These are phyloP conservation scores for Annona cherimola DNA, from an alignment of 164 flowering plant genomes.

Conservation along the genomic window DNA sequence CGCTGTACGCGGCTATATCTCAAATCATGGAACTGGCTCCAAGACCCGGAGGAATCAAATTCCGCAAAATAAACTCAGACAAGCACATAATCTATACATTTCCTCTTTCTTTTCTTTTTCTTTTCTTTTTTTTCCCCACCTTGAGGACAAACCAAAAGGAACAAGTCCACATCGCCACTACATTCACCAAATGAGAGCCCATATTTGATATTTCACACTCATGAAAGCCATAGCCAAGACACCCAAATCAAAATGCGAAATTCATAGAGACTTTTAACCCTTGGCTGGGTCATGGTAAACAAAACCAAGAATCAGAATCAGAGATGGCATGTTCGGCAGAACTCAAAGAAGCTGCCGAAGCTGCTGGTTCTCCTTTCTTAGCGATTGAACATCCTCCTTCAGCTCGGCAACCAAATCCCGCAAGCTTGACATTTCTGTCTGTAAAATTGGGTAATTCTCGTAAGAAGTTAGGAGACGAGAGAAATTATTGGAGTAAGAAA, in stretches of 20 bases:
- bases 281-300: not conserved
- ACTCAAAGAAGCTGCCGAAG: constrained; percentile 58
- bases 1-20: no score
- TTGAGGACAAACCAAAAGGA: not conserved
- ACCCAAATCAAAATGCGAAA: not conserved
- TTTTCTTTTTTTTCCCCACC: no score
- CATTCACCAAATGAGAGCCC: not conserved
- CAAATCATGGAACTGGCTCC: not conserved
- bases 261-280: not conserved
- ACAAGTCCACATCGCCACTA: not conserved
- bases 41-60: not conserved
- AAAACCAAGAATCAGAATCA: not conserved
- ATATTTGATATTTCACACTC: not conserved
- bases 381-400: constrained; percentile 70
- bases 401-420: constrained; percentile 55
- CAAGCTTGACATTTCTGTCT: constrained; percentile 60
- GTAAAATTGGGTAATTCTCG: constrained; percentile 15
- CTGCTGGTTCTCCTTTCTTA: constrained; percentile 72
- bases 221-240: not conserved
- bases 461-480: not conserved
- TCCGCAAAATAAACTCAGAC: not conserved
- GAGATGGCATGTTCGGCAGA: not conserved
- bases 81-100: not conserved
- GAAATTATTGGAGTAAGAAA: not conserved
- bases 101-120: no score